Percentiles rank a stretch among this genome's conserved stretches.
These are phyloP conservation scores for Amanita fuliginea DNA, from an alignment of 768 basidiomycete species.

Conservation along the genomic window DNA sequence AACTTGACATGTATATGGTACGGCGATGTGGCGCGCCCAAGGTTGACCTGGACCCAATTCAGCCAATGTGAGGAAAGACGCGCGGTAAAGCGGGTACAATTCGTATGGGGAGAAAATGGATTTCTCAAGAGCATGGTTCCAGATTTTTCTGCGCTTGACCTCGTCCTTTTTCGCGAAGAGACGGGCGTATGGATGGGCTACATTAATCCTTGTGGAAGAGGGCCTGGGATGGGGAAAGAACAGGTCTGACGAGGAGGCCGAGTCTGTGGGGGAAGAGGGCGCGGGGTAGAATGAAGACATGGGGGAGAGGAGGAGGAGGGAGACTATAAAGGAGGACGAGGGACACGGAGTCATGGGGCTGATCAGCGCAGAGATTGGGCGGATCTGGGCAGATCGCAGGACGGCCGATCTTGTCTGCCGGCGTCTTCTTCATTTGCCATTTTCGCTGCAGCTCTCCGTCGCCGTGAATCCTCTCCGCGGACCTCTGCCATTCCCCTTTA, in stretches of 20 bases:
- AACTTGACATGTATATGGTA: constrained; percentile 58
- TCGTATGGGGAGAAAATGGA: constrained; percentile 56
- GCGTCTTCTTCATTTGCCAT: constrained; percentile 5
- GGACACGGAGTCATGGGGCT: constrained; percentile 1
- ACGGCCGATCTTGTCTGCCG: not conserved
- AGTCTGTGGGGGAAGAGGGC: constrained; percentile 8
- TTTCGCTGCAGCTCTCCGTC: not conserved
- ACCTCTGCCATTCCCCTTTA: not conserved
- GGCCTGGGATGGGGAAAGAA: constrained; percentile 3
- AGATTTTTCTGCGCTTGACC: constrained; percentile 60
- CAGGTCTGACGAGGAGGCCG: constrained; percentile 6
- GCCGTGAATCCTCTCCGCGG: constrained; percentile 1
- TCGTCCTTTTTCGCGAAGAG: constrained; percentile 54
- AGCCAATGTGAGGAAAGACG: constrained; percentile 1
- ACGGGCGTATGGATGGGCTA: constrained; percentile 61
- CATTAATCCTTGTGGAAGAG: constrained; percentile 9
- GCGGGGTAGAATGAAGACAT: constrained; percentile 1
- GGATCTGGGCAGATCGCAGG: constrained; percentile 10
- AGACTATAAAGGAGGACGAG: not conserved
- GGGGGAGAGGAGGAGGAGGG: constrained; percentile 4
- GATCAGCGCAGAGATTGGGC: constrained; percentile 13
- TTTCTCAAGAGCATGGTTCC: constrained; percentile 73
- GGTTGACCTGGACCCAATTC: constrained; percentile 33
- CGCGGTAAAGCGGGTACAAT: constrained; percentile 30
- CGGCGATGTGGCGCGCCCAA: constrained; percentile 60